Evolutionary conservation across 768 basidiomycete genomes (phyloP), one percentile per base, ranked within the genome.

Genomic region (Cyathus striatus): DNA sequence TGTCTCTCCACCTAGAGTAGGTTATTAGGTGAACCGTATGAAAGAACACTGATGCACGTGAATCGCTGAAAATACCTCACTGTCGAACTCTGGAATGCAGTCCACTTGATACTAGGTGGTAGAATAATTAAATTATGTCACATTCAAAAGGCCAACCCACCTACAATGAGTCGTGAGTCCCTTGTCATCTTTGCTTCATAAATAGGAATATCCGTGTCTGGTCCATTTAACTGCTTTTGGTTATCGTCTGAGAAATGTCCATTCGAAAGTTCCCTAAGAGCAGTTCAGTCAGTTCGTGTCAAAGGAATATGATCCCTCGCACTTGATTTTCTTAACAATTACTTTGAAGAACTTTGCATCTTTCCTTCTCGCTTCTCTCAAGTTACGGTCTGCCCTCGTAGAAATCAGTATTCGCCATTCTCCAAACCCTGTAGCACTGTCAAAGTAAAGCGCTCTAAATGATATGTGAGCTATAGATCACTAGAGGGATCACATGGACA

Each of bases 251-350:
- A 85, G 51, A 87, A 86, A 43, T 79, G 74, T 0, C 84, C 85
- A 3, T 74, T 70, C 0, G 85, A 87, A 9, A 88, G 68, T 46
- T 86, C 79, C 53, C 85, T 86, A 35, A 5, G 7, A 9, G 18
- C 38, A 36, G 14, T 12, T 25, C 5, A 20, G 38, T 38, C 24
- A 32, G n/a, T 10, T 6, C 42, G 18, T 2, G 20, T 3, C 23
- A 22, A 6, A 20, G n/a, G 21, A 13, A 20, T 38, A 30, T 17
- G 21, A 5, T 18, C 23, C 38, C 20, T 52, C 70, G 21, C 38
- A 82, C 86, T 69, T 77, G 54, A 87, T 83, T 55, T 86, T 87
- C 61, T 83, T 86, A 27, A 83, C 51, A 21, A 79, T 70, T 34
- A 81, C 78, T 12, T 50, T 52, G 49, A 81, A 82, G 26, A 60